phyloP scores from a whole-genome alignment of 2,329 filamentous ascomycete species.

The Aspergillus intermedius region DNA sequence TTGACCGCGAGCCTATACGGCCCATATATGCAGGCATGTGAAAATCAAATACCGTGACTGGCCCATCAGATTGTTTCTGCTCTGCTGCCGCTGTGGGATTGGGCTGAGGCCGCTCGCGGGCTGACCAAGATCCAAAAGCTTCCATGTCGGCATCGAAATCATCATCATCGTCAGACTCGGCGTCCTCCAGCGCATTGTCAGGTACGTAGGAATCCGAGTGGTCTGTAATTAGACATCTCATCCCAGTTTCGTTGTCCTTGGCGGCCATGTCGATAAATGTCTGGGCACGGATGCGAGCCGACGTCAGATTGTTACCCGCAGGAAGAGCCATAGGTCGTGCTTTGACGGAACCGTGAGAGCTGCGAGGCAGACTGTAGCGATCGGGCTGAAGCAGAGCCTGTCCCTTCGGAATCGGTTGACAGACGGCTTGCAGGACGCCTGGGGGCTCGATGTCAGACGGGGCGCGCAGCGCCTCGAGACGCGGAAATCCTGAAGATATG shows the following conservation, averaged over 20 bases:
- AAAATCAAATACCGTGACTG: constrained; percentile 35
- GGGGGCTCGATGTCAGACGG: constrained; percentile 40
- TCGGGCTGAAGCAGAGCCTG: constrained; percentile 35
- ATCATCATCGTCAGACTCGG: constrained; percentile 24
- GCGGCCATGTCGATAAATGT: constrained; percentile 39
- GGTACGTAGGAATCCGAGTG: constrained; percentile 33
- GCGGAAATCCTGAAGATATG: constrained; percentile 36
- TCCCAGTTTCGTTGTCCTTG: constrained; percentile 35
- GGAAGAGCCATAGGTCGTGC: constrained; percentile 36
- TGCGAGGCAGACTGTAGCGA: constrained; percentile 35
- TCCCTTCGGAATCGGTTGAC: constrained; percentile 33
- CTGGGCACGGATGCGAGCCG: constrained; percentile 40
- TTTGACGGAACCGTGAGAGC: constrained; percentile 37
- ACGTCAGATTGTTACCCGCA: constrained; percentile 38
- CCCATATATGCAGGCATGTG: constrained; percentile 39
- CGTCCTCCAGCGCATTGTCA: constrained; percentile 23
- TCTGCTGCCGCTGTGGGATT: constrained; percentile 6
- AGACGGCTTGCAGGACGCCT: constrained; percentile 39
- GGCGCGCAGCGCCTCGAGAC: constrained; percentile 34
- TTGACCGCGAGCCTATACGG: constrained; percentile 22
- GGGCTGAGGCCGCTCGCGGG: constrained; percentile 17
- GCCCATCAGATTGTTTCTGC: constrained; percentile 18
- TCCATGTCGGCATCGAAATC: constrained; percentile 29
- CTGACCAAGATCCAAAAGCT: constrained; percentile 24
- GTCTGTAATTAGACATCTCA: constrained; percentile 37